Evolutionary conservation across 192 early-diverging fungal genomes (phyloP).

Genomic region (Umbelopsis sp.): DNA sequence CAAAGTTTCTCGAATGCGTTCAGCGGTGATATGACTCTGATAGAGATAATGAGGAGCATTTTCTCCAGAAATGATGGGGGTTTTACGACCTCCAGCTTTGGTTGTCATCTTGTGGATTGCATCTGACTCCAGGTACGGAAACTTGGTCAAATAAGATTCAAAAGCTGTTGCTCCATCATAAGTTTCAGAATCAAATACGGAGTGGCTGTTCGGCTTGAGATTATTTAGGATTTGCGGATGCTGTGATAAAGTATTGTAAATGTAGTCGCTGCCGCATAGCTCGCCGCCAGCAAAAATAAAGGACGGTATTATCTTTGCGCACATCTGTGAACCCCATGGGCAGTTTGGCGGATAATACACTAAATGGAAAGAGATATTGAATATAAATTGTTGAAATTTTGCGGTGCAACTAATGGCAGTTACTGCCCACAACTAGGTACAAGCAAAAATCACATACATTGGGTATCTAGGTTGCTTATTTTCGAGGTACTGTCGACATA

Average conservation of each 20-base stretch:
- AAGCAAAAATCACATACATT: background rate
- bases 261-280: constrained; percentile 41
- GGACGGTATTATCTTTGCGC: constrained; percentile 54
- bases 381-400: background rate
- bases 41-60: constrained; percentile 41
- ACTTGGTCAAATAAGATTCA: constrained; percentile 35
- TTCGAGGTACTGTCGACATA: background rate
- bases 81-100: constrained; percentile 13
- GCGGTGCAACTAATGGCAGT: no score
- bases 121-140: constrained; percentile 26
- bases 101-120: constrained; percentile 15
- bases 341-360: constrained; percentile 51
- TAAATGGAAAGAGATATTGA: constrained; percentile 3
- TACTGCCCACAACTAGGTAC: no score
- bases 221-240: constrained; percentile 51
- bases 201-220: constrained; percentile 20
- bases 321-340: constrained; percentile 43
- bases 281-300: constrained; percentile 60
- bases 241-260: constrained; percentile 47
- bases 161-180: constrained; percentile 26
- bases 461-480: constrained; percentile 6
- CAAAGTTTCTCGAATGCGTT: constrained; percentile 48
- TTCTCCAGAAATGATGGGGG: constrained; percentile 31
- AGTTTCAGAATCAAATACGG: constrained; percentile 28
- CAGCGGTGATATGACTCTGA: constrained; percentile 37